Evolutionary conservation across 371 early-diverging fungal species (phyloP), one percentile per base, ranked within the genome.

Genomic region (Batkoa obscura): DNA sequence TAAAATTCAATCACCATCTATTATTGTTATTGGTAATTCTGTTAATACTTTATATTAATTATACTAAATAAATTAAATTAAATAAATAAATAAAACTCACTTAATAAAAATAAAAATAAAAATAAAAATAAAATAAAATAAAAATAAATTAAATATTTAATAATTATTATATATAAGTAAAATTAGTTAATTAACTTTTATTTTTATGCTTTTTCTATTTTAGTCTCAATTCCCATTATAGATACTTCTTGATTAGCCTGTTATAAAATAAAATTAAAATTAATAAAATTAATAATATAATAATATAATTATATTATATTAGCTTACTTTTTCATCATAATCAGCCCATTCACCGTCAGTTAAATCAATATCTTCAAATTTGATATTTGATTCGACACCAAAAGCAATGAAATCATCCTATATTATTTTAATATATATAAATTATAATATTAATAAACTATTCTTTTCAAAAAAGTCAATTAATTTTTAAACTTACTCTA

Each of bases 341-440:
- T 89, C 94, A 38, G 75, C 81, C 90, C 90, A 93, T 61, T 88
- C 87, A 13, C 72, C 74, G 10, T 89, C 89, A 5, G 73, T 67
- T 52, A 92, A 70, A 58, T 88, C 88, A 62, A 94, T 76, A 32
- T 83, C 82, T 34, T 81, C 76, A 65, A 92, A 94, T 34, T 53
- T 43, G 0, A 80, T 80, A 1, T 69, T 73, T 0, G 87, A 78
- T 56, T 90, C 87, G 8, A 66, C 67, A 34, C 90, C 87, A 60
- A 72, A 71, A 15, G 81, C 87, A 57, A 58, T 57, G 80, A 86
- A 90, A 13, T 81, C 79, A 50, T 71, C 76, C 81, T 81, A 41
- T 23, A 47, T 23, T 32, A 43, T 12, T 8, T 4, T 23, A 34
- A 58, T 8, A 13, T 32, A 23, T 15, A 37, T 23, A 4, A 42